Evolutionary conservation across 345 rosid species (phyloP).

Genomic region (Microcos paniculata): DNA sequence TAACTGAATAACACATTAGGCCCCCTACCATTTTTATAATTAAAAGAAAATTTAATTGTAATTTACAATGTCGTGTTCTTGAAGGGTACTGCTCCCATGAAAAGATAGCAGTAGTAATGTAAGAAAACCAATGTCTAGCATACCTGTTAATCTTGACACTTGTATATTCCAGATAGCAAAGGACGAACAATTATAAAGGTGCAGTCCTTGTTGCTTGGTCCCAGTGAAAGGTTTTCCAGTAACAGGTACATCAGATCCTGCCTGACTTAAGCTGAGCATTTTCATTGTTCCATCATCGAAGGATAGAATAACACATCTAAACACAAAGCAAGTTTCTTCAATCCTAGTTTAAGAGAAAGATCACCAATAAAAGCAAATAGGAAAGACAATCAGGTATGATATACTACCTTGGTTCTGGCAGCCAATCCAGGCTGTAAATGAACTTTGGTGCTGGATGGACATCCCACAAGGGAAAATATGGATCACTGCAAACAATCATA

Average conservation of each 20-base stretch:
- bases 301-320: slow-evolving; percentile 65
- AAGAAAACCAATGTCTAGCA: neutral
- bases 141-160: slow-evolving; percentile 77
- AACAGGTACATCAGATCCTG: slow-evolving; percentile 74
- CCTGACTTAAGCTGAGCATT: slow-evolving; percentile 66
- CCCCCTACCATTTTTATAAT: neutral
- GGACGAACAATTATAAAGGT: slow-evolving; percentile 57
- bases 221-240: slow-evolving; percentile 58
- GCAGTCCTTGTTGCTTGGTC: slow-evolving; percentile 74
- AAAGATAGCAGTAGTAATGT: slow-evolving; percentile 1
- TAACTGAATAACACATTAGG: slow-evolving; percentile 1
- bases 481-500: slow-evolving; percentile 62
- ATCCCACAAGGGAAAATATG: slow-evolving; percentile 81
- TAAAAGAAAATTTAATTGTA: neutral
- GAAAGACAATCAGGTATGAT: slow-evolving; percentile 7
- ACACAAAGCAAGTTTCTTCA: slow-evolving; percentile 20
- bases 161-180: slow-evolving; percentile 82
- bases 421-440: slow-evolving; percentile 78
- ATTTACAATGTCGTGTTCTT: neutral
- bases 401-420: slow-evolving; percentile 79
- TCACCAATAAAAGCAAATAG: slow-evolving; percentile 7
- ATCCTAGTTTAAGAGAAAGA: slow-evolving; percentile 12
- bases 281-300: slow-evolving; percentile 81
- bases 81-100: neutral
- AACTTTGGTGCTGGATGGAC: slow-evolving; percentile 61